A percentile compares a stretch with the other conserved stretches of the same genome.
These are phyloP conservation scores for Cenchrus fungigraminus DNA, from an alignment of 176 grass and related monocot genomes.

Conservation along the genomic window DNA sequence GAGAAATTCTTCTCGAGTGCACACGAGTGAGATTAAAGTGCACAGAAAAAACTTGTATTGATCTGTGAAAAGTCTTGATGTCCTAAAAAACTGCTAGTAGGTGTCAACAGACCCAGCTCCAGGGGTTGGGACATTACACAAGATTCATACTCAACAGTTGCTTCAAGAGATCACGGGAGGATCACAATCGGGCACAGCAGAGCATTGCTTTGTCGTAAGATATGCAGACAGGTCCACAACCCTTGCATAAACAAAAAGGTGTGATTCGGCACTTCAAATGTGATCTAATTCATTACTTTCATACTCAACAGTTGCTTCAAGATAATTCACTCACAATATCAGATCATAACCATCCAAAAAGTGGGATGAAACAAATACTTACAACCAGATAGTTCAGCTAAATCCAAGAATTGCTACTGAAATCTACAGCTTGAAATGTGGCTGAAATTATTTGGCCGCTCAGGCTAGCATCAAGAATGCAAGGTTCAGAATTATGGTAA, in stretches of 20 bases:
- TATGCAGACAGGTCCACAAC: background rate
- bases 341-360: background rate
- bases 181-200: background rate
- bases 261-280: background rate
- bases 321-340: background rate
- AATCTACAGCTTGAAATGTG: conserved; percentile 17
- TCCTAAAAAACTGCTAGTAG: too few relatives aligned
- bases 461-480: background rate
- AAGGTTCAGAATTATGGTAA: background rate
- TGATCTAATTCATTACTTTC: background rate
- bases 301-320: background rate
- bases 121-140: too few relatives aligned
- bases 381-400: conserved; percentile 25
- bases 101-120: too few relatives aligned
- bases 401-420: background rate
- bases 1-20: too few relatives aligned
- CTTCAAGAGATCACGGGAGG: background rate
- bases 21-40: too few relatives aligned
- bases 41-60: too few relatives aligned
- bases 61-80: too few relatives aligned
- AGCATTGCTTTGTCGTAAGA: background rate
- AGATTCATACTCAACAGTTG: too few relatives aligned
- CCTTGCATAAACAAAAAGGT: background rate
- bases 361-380: background rate
- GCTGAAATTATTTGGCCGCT: background rate